Evolutionary conservation across 2,329 filamentous ascomycete species (phyloP).

Genomic region (Tolypocladium album): DNA sequence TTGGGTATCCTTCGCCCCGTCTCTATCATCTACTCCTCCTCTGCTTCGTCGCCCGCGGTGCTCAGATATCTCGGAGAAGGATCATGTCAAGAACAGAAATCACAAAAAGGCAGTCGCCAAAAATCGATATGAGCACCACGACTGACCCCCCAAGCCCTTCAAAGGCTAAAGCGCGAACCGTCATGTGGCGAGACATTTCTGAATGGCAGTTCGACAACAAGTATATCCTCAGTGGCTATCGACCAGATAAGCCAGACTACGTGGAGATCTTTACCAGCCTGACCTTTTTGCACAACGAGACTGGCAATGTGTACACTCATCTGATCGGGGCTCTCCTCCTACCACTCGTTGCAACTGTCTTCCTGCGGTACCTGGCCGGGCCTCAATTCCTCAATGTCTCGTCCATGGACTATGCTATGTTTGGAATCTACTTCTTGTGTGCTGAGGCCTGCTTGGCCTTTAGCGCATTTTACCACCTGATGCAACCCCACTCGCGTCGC

Average conservation of each 20-base stretch:
- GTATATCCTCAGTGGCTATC: slow-evolving; percentile 4
- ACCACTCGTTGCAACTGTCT: slow-evolving; percentile 1
- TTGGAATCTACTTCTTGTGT: no score
- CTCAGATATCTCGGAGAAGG: neutral
- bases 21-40: neutral
- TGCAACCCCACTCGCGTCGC: no score
- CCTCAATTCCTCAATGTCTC: slow-evolving; percentile 3
- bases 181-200: neutral
- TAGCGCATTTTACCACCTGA: no score
- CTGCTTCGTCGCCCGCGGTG: neutral
- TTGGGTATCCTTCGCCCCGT: neutral
- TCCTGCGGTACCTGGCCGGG: neutral
- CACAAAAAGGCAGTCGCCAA: neutral
- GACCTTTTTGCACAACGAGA: slow-evolving; percentile 7
- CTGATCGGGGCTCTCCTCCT: slow-evolving; percentile 5
- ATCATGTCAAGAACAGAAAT: neutral
- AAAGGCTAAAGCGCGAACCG: neutral
- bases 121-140: neutral
- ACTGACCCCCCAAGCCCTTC: neutral
- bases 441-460: no score
- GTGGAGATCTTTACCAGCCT: slow-evolving; percentile 3
- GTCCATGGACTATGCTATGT: neutral
- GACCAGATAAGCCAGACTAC: slow-evolving; percentile 3
- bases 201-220: neutral
- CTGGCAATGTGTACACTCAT: slow-evolving; percentile 7